Percentiles rank a stretch among this genome's conserved stretches.
These are phyloP conservation scores for Avicennia marina DNA, from an alignment of 257 asterid species.

Conservation along the genomic window DNA sequence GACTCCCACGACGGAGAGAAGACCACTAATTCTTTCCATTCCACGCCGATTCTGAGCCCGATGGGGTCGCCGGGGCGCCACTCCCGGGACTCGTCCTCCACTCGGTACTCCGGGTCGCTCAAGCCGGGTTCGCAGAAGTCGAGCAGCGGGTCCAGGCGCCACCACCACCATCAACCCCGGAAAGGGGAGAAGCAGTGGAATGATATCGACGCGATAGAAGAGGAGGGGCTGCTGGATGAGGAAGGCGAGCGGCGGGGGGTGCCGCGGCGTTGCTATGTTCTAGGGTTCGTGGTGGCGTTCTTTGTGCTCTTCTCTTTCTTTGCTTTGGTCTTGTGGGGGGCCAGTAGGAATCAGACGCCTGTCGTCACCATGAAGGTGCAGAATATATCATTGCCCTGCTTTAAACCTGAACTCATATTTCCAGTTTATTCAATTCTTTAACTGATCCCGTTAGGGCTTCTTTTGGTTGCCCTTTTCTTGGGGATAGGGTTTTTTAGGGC, in stretches of 20 bases:
- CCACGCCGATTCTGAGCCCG: slow-evolving; percentile 84
- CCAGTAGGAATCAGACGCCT: slow-evolving; percentile 86
- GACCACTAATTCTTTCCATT: slow-evolving; percentile 83
- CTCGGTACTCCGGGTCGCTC: slow-evolving; percentile 78
- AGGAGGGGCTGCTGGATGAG: slow-evolving; percentile 77
- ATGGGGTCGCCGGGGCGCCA: slow-evolving; percentile 93
- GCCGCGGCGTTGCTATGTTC: slow-evolving; percentile 64
- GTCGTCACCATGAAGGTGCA: slow-evolving; percentile 68
- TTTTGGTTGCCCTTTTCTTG: too few relatives aligned
- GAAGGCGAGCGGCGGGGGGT: slow-evolving; percentile 40
- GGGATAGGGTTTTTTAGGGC: too few relatives aligned
- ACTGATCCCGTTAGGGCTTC: neutral
- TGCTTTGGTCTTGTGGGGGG: slow-evolving; percentile 86
- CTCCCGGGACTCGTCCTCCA: slow-evolving; percentile 87
- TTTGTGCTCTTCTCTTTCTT: slow-evolving; percentile 64
- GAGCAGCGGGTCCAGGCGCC: slow-evolving; percentile 32
- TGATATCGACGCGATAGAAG: slow-evolving; percentile 87
- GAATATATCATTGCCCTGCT: too few relatives aligned
- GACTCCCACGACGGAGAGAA: slow-evolving; percentile 95
- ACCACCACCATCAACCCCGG: slow-evolving; percentile 23
- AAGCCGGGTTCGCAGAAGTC: slow-evolving; percentile 86
- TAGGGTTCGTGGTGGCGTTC: slow-evolving; percentile 64
- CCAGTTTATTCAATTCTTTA: too few relatives aligned
- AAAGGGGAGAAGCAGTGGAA: slow-evolving; percentile 33
- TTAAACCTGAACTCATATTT: too few relatives aligned